phyloP scores from a whole-genome alignment of 2,329 filamentous ascomycete species.

The Myriosclerotinia scirpicola region DNA sequence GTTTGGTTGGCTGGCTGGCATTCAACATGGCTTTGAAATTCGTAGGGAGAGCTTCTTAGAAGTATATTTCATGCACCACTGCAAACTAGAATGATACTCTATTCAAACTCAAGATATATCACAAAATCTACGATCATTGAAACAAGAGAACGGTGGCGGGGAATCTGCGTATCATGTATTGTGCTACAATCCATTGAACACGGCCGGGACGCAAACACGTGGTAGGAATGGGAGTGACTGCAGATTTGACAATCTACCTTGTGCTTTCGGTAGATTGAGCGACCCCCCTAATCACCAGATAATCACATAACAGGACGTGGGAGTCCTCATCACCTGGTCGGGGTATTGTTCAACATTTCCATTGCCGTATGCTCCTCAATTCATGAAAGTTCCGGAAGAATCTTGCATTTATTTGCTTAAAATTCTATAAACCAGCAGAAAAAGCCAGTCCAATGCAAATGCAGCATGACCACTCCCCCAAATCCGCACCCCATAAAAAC shows the following conservation, averaged over 20 bases:
- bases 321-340: conserved; percentile 8
- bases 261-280: conserved; percentile 12
- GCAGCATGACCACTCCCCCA: conserved; percentile 40
- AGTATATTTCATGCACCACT: background rate
- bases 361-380: conserved; percentile 26
- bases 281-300: conserved; percentile 11
- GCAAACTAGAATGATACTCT: background rate
- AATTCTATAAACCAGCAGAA: conserved; percentile 41
- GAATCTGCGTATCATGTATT: background rate
- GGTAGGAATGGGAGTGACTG: conserved; percentile 12
- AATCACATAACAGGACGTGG: conserved; percentile 17
- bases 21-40: background rate
- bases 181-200: background rate
- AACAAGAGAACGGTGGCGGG: too few species aligned
- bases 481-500: conserved; percentile 34
- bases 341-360: conserved; percentile 20
- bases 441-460: conserved; percentile 42
- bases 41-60: background rate
- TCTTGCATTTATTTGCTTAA: conserved; percentile 41
- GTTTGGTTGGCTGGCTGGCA: conserved; percentile 8
- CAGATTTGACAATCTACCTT: conserved; percentile 4
- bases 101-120: background rate
- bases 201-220: background rate
- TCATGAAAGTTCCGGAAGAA: conserved; percentile 36
- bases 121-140: background rate